Conservation (phyloP, 805 yeast species). For the Kluyveromyces lactis region DNA sequence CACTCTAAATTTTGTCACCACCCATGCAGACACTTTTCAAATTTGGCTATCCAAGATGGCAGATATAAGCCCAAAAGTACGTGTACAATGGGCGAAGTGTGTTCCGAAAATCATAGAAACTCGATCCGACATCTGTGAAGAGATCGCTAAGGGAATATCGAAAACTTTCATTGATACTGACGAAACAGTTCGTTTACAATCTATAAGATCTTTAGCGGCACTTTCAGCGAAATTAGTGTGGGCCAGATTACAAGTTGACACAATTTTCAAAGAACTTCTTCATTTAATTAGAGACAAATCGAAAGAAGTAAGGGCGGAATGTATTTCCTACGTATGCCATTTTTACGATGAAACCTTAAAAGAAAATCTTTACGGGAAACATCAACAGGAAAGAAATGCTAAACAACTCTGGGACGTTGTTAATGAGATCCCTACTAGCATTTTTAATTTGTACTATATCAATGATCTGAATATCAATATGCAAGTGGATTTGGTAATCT, state of each 20-base stretch:
- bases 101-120: slow-evolving; percentile 39
- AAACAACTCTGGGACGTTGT: slow-evolving; percentile 24
- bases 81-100: slow-evolving; percentile 63
- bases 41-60: slow-evolving; percentile 70
- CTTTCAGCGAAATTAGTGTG: slow-evolving; percentile 42
- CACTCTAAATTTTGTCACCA: slow-evolving; percentile 46
- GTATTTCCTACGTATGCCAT: slow-evolving; percentile 46
- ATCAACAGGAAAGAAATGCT: slow-evolving; percentile 7
- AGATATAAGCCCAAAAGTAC: slow-evolving; percentile 56
- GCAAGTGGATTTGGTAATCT: slow-evolving; percentile 50
- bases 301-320: slow-evolving; percentile 50
- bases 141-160: slow-evolving; percentile 48
- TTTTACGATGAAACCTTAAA: slow-evolving; percentile 43
- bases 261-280: slow-evolving; percentile 45
- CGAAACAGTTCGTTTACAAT: slow-evolving; percentile 57
- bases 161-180: slow-evolving; percentile 70
- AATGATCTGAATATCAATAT: slow-evolving; percentile 62
- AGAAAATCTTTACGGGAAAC: slow-evolving; percentile 11
- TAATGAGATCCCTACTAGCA: slow-evolving; percentile 49
- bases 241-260: slow-evolving; percentile 36
- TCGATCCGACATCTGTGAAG: slow-evolving; percentile 41
- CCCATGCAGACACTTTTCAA: slow-evolving; percentile 52
- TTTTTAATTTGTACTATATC: slow-evolving; percentile 62
- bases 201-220: slow-evolving; percentile 44
- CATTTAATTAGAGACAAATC: slow-evolving; percentile 69